Evolutionary conservation across 2,329 filamentous ascomycete species (phyloP).

Genomic region (Hortaea werneckii): DNA sequence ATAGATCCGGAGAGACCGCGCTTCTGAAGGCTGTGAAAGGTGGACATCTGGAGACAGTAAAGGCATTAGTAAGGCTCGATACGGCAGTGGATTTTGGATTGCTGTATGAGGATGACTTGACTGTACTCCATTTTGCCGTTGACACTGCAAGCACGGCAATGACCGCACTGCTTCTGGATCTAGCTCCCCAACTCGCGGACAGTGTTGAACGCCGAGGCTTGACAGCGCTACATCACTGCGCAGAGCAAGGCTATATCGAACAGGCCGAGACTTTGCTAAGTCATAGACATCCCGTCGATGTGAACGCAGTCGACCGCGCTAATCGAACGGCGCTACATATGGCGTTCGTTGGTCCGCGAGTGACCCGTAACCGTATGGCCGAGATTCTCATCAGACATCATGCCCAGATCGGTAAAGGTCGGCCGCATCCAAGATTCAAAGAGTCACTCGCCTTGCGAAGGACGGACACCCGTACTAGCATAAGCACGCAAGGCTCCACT

Average conservation of each 20-base stretch:
- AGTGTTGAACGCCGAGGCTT: slow-evolving; percentile 10
- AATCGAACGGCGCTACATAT: slow-evolving; percentile 11
- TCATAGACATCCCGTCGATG: slow-evolving; percentile 7
- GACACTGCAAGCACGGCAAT: slow-evolving; percentile 4
- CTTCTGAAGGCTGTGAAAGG: slow-evolving; percentile 10
- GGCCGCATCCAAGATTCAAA: slow-evolving; percentile 2
- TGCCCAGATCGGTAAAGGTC: slow-evolving; percentile 4
- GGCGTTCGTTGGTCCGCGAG: slow-evolving; percentile 6
- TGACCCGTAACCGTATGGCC: slow-evolving; percentile 7
- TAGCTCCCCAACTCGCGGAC: slow-evolving; percentile 9
- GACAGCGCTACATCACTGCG: slow-evolving; percentile 13
- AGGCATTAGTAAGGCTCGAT: slow-evolving; percentile 3
- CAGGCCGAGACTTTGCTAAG: slow-evolving; percentile 9
- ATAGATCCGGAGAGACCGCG: slow-evolving; percentile 10
- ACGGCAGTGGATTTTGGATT: slow-evolving; percentile 8
- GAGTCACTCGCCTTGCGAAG: slow-evolving; percentile 6
- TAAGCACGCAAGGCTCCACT: slow-evolving; percentile 2
- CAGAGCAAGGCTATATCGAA: slow-evolving; percentile 7
- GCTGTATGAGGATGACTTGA: slow-evolving; percentile 11
- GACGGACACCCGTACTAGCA: slow-evolving; percentile 3
- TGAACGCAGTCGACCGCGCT: slow-evolving; percentile 9
- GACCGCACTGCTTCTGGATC: slow-evolving; percentile 10
- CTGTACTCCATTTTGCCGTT: slow-evolving; percentile 11
- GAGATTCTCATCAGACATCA: slow-evolving; percentile 10
- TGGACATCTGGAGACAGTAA: slow-evolving; percentile 7